These are phyloP conservation scores for Beauveria sp. DNA, from an alignment of 2,329 filamentous ascomycete species.

Conservation along the genomic window DNA sequence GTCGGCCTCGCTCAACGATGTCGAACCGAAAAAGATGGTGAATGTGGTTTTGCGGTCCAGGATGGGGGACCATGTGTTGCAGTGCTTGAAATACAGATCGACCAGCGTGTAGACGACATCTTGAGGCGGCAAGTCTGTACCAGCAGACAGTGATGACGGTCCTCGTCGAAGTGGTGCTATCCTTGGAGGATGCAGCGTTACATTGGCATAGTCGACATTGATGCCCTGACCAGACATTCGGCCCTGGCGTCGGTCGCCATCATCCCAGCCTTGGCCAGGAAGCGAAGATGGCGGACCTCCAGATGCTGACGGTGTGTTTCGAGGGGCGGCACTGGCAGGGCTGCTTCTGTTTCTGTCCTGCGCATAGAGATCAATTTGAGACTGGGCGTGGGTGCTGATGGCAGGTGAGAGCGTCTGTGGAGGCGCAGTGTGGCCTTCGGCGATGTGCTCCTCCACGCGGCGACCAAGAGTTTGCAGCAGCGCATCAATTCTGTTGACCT, in stretches of 20 bases:
- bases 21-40: slow-evolving; percentile 32
- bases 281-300: slow-evolving; percentile 10
- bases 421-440: slow-evolving; percentile 22
- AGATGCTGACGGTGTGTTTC: neutral
- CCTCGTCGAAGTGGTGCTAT: slow-evolving; percentile 15
- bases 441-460: slow-evolving; percentile 34
- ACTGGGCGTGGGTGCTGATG: slow-evolving; percentile 26
- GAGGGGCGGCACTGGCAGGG: slow-evolving; percentile 12
- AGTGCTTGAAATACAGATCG: slow-evolving; percentile 56
- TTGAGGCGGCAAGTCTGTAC: slow-evolving; percentile 47
- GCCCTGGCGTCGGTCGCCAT: slow-evolving; percentile 2
- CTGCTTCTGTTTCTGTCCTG: slow-evolving; percentile 17
- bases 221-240: neutral
- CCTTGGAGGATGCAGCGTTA: slow-evolving; percentile 1
- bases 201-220: neutral
- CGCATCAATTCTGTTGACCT: slow-evolving; percentile 45
- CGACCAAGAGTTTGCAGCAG: slow-evolving; percentile 34
- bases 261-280: slow-evolving; percentile 4
- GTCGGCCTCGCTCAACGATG: slow-evolving; percentile 30
- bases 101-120: slow-evolving; percentile 52
- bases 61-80: slow-evolving; percentile 50
- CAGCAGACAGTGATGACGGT: slow-evolving; percentile 28
- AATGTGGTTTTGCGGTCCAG: slow-evolving; percentile 36
- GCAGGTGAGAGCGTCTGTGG: slow-evolving; percentile 25
- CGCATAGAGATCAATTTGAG: slow-evolving; percentile 22